Base-by-base conservation (phyloP, 495 filamentous ascomycete species). In the Penicillium arizonense region DNA sequence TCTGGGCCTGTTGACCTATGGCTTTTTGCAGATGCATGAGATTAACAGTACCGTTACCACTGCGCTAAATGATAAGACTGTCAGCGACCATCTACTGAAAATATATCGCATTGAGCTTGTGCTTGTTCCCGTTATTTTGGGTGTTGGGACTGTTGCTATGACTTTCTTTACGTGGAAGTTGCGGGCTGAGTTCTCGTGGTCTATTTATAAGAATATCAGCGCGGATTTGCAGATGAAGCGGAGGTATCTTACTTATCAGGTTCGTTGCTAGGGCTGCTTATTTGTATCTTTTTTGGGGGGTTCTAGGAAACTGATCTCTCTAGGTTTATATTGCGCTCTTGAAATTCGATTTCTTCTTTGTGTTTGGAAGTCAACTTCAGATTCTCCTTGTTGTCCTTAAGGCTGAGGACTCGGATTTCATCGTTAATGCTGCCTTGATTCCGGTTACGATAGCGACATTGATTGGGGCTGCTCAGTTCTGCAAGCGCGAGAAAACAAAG, bases 261-360 rank as follows among this genome's bases (percentile, higher is more conserved):
- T 54, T 36, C 3, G 44, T 53, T 6, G 16, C 9, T 14, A 12
- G 8, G 1, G 10, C 16, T 33, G 24, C 1, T 46, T 2, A 13
- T 2, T 23, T 28, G 13, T 20, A 4, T 38, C 2, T 16, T 5
- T 26, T 16, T 30, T 2, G 28, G 28, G 28, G 8, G 28, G 16
- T 18, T 24, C 11, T 10, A 4, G 6, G 23, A 40, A 38, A 5
- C 21, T 23, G 4, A 11, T 24, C 9, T 44, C 13, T 14, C 6
- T 18, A 62, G 59, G 59, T 62, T 2, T 62, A 55, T 34, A 58
- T 62, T 12, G 48, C 59, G 7, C 52, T 62, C 4, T 41, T 62
- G 4, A 62, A 62, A 40, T 62, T 62, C 35, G 56, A 62, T 11
- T 62, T 58, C 40, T 62, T 58, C 39, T 62, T 62, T 14, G 44